A percentile compares a stretch with the other conserved stretches of the same genome.
These are phyloP conservation scores for Solanum ahanhuiri DNA, from an alignment of 257 asterid species.

Conservation along the genomic window DNA sequence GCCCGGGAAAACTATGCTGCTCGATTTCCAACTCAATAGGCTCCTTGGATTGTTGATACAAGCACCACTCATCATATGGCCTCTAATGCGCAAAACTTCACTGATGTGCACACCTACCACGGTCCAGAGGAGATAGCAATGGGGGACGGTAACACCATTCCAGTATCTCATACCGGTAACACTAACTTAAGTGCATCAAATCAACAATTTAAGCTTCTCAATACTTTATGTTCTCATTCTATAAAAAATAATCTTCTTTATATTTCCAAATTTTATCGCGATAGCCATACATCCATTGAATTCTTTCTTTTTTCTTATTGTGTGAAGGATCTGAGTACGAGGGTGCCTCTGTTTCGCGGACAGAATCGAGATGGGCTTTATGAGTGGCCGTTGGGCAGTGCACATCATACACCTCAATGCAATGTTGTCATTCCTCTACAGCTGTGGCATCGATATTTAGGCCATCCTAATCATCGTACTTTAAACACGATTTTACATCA, in stretches of 20 bases:
- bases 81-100: neutral
- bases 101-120: neutral
- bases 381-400: neutral
- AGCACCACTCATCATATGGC: neutral
- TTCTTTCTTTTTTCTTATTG: no score
- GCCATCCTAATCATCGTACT: neutral
- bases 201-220: neutral
- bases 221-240: neutral
- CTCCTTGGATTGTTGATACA: neutral
- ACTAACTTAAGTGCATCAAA: neutral
- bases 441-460: neutral
- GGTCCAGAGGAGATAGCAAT: no score
- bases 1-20: neutral
- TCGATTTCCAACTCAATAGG: neutral
- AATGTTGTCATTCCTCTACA: neutral
- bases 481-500: neutral
- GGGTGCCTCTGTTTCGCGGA: neutral
- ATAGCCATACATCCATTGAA: neutral
- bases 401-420: neutral
- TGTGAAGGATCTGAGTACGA: neutral
- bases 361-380: neutral
- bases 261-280: neutral
- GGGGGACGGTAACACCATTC: neutral
- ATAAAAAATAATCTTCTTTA: no score
- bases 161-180: neutral